Evolutionary conservation across 805 yeast species (phyloP).

Genomic region (Dipodascus albidus): DNA sequence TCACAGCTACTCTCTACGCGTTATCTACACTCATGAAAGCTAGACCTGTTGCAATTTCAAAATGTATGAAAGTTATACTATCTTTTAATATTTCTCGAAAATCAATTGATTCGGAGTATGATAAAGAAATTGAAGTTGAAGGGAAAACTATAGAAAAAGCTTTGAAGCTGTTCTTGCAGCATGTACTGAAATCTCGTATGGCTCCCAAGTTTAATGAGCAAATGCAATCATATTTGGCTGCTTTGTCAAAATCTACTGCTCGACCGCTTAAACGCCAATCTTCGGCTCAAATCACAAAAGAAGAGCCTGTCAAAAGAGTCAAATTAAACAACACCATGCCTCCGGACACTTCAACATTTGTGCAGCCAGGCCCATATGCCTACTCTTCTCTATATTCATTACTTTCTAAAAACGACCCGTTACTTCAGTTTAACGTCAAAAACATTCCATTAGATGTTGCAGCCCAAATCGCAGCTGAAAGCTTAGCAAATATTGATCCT

Average conservation of each 20-base stretch:
- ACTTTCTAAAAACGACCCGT: constrained; percentile 46
- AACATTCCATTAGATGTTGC: constrained; percentile 54
- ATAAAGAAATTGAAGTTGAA: constrained; percentile 37
- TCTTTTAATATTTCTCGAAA: constrained; percentile 36
- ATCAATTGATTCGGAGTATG: constrained; percentile 9
- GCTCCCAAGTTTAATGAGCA: constrained; percentile 26
- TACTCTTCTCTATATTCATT: constrained; percentile 60
- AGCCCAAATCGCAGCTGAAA: constrained; percentile 51
- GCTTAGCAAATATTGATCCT: constrained; percentile 45
- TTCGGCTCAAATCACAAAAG: constrained; percentile 23
- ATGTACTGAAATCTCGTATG: constrained; percentile 13
- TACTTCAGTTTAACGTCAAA: constrained; percentile 60
- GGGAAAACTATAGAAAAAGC: constrained; percentile 55
- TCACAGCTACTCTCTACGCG: constrained; percentile 59
- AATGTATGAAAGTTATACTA: constrained; percentile 47
- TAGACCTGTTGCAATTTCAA: constrained; percentile 45
- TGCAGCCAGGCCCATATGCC: constrained; percentile 19
- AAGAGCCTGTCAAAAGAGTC: constrained; percentile 16
- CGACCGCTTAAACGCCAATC: constrained; percentile 21
- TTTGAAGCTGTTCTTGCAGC: constrained; percentile 24
- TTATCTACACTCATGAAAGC: constrained; percentile 50
- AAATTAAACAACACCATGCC: constrained; percentile 13
- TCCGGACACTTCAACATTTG: constrained; percentile 8
- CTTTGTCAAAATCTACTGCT: constrained; percentile 21
- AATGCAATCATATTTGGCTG: constrained; percentile 20